These are phyloP conservation scores for Kuraishia hungarica DNA, from an alignment of 805 yeast genomes.

Conservation along the genomic window DNA sequence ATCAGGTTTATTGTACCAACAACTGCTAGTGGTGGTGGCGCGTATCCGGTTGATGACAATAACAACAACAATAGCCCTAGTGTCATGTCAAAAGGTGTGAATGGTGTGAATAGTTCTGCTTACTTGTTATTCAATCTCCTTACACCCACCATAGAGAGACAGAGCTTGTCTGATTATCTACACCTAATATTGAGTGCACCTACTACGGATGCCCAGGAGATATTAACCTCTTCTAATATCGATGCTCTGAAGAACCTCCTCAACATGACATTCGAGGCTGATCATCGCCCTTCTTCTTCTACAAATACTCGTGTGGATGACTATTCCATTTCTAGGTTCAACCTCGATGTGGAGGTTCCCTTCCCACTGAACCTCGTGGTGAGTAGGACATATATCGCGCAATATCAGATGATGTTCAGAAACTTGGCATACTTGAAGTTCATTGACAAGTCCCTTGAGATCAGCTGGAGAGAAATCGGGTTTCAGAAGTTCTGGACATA, in stretches of 20 bases:
- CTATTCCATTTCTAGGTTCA: constrained; percentile 41
- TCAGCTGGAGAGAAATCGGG: constrained; percentile 65
- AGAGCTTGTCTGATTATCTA: constrained; percentile 30
- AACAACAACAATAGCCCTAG: too few relatives aligned
- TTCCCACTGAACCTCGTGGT: constrained; percentile 79
- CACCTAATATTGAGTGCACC: constrained; percentile 43
- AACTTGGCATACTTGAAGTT: constrained; percentile 57
- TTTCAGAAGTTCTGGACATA: constrained; percentile 62
- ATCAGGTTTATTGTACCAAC: not conserved
- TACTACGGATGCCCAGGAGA: constrained; percentile 45
- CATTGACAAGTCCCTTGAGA: constrained; percentile 48
- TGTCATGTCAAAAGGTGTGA: not conserved
- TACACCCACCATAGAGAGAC: constrained; percentile 31
- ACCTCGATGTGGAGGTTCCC: constrained; percentile 58
- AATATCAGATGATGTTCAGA: constrained; percentile 76
- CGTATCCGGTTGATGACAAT: too few relatives aligned
- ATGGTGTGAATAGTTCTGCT: not conserved
- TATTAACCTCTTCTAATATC: constrained; percentile 34
- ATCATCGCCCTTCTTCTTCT: constrained; percentile 8
- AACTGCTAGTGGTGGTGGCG: too few relatives aligned
- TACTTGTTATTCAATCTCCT: constrained; percentile 10
- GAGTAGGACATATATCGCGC: constrained; percentile 59
- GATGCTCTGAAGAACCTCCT: constrained; percentile 35
- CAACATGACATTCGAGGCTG: constrained; percentile 29
- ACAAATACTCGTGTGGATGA: constrained; percentile 27